A percentile compares a stretch with the other conserved stretches of the same genome.
These are phyloP conservation scores for Venturia asperata DNA, from an alignment of 2,329 filamentous ascomycete genomes.

Conservation along the genomic window DNA sequence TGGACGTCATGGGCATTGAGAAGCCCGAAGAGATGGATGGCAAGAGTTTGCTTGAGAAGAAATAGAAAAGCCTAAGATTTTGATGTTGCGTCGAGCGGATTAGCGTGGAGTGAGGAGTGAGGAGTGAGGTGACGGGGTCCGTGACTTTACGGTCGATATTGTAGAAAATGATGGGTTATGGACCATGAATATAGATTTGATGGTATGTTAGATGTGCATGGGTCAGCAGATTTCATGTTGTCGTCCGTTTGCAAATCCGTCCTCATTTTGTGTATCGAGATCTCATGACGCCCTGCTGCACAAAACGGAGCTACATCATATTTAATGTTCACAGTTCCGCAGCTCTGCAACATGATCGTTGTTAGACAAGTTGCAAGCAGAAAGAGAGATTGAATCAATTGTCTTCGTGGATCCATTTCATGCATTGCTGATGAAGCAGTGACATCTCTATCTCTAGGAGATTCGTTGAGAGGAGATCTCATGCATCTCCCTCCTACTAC, in stretches of 20 bases:
- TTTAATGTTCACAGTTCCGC: background rate
- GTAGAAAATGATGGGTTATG: background rate
- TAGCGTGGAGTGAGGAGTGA: background rate
- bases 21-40: constrained; percentile 92
- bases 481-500: background rate
- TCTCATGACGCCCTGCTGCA: background rate
- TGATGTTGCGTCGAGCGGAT: background rate
- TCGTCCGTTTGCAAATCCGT: too few species aligned
- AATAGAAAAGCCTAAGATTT: background rate
- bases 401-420: background rate
- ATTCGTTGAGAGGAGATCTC: background rate
- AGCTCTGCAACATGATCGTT: too few species aligned
- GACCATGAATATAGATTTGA: background rate
- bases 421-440: constrained; percentile 10
- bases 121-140: background rate
- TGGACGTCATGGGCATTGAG: constrained; percentile 83
- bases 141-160: background rate
- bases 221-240: background rate
- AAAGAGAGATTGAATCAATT: too few species aligned
- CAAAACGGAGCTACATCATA: background rate
- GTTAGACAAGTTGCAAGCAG: too few species aligned
- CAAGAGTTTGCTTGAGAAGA: constrained; percentile 69
- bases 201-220: background rate
- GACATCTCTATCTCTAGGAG: constrained; percentile 1
- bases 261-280: too few species aligned